phyloP scores from a whole-genome alignment of 768 basidiomycete genomes.

The Mycena belliarum region DNA sequence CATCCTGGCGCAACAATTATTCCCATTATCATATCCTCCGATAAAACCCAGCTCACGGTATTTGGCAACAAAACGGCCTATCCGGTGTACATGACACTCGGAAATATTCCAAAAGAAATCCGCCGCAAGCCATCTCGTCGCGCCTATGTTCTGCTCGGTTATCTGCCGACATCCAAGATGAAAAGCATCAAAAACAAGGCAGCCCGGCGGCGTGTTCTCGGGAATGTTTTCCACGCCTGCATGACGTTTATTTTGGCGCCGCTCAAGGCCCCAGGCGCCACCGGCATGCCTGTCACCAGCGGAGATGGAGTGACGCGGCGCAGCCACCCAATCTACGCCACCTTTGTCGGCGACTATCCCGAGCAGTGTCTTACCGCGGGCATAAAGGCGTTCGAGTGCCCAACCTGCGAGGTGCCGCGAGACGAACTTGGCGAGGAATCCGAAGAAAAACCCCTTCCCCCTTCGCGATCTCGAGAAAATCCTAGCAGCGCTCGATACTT shows the following conservation, averaged over 20 bases:
- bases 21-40: background rate
- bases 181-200: background rate
- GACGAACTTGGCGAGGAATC: background rate
- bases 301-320: background rate
- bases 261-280: background rate
- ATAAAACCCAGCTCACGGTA: background rate
- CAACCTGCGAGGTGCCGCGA: background rate
- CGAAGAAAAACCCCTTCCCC: background rate
- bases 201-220: background rate
- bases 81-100: background rate
- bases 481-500: background rate
- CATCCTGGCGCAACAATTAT: background rate
- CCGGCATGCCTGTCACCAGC: background rate
- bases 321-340: background rate
- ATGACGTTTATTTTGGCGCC: background rate
- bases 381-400: background rate
- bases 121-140: background rate
- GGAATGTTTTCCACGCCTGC: background rate
- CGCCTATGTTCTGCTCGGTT: background rate
- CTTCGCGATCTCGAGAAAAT: background rate
- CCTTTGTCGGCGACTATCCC: background rate
- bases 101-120: background rate
- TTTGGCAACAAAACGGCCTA: background rate
- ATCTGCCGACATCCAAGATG: background rate
- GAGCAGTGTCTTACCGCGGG: background rate